Base-by-base conservation (phyloP, 257 asterid species). In the Solanum lycopersicoides region DNA sequence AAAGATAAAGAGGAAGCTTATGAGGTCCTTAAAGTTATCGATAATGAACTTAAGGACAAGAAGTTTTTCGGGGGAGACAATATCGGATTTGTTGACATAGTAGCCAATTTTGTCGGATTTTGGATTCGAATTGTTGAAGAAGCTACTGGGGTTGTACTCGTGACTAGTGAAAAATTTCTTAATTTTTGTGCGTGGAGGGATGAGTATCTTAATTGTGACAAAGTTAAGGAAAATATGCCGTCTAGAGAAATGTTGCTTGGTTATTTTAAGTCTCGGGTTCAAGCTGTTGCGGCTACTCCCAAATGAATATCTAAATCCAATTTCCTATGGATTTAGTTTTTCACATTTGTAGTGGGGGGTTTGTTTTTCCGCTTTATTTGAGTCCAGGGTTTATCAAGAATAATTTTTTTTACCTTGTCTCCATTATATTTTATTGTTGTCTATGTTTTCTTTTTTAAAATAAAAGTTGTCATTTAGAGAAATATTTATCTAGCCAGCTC, bases 21-120 rank as follows among this genome's bases (percentile, higher is more conserved):
- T 6, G 91, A 91, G 53, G 20, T 76, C 2, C 88, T 93, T 41
- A 87, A 79, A 53, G 23, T 90, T 86, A 86, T 93, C 0, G 95
- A 94, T 3, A 66, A 83, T 23, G 91, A 93, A 84, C 79, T 93
- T 1, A 74, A 89, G 30, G 94, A 90, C 5, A 91, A 93, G 77
- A 92, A 89, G 41, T 93, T 90, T 66, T 94, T 93, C 7, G 96
- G 95, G 2, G 96, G 95, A 45, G 95, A 92, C 25, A 59, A 65
- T 1, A 83, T 93, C 47, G 95, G 96, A 14, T 5, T 89, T 4
- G 88, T 91, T 45, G 96, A 93, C 66, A 84, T 93, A 4, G 83
- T 56, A 42, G 93, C 86, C 10, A 92, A 72, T 82, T 86, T 69
- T 84, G 23, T 92, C 2, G 95, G 89, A 0, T 76, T 87, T 10